A percentile compares a stretch with the other conserved stretches of the same genome.
These are phyloP conservation scores for Hanseniaspora mollemarum DNA, from an alignment of 805 yeast species.

Conservation along the genomic window DNA sequence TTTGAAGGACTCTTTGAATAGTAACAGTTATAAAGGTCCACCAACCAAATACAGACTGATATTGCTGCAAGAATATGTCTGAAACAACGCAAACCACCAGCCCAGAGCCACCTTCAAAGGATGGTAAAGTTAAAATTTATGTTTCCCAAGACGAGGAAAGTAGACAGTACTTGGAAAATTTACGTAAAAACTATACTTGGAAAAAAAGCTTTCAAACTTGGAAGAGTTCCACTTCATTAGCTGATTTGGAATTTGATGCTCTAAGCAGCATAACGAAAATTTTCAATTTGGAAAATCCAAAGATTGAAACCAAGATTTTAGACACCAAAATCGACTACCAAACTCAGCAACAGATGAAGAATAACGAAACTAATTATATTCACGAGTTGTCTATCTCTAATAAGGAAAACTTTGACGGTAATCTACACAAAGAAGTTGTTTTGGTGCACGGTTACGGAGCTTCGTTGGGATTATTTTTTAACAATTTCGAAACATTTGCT, in stretches of 20 bases:
- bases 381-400: slow-evolving; percentile 63
- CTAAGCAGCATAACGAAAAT: slow-evolving; percentile 49
- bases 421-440: slow-evolving; percentile 9
- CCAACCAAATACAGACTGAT: background rate
- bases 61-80: background rate
- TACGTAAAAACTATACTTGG: slow-evolving; percentile 20
- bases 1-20: no score
- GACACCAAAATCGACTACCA: slow-evolving; percentile 40
- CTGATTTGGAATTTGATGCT: slow-evolving; percentile 38
- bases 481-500: slow-evolving; percentile 47
- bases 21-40: no score
- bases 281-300: slow-evolving; percentile 41
- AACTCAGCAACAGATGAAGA: background rate
- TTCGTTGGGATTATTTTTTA: slow-evolving; percentile 72
- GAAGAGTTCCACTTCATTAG: slow-evolving; percentile 31
- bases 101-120: background rate
- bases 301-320: slow-evolving; percentile 35
- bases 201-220: slow-evolving; percentile 35
- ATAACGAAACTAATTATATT: slow-evolving; percentile 36
- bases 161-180: slow-evolving; percentile 1
- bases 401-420: slow-evolving; percentile 23
- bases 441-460: slow-evolving; percentile 93
- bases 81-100: background rate
- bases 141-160: background rate
- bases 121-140: background rate